Percentiles rank a stretch among this genome's conserved stretches.
phyloP scores from a whole-genome alignment of 2,329 filamentous ascomycete species.

The Lasiodiplodia sp. region DNA sequence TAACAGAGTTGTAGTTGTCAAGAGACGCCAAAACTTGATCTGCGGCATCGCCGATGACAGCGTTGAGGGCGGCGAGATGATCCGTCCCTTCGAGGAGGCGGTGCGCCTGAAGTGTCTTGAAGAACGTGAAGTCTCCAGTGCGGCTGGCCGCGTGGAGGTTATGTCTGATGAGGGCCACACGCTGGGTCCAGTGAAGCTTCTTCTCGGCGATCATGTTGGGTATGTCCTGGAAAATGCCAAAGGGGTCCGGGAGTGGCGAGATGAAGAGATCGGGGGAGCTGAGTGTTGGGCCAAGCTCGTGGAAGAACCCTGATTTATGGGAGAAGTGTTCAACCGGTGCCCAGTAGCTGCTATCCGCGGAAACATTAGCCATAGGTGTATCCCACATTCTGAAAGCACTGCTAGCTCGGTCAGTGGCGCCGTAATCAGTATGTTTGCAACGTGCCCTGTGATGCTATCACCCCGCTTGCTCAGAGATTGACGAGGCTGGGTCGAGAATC shows the following conservation, averaged over 20 bases:
- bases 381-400: slow-evolving; percentile 20
- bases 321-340: not conserved
- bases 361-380: slow-evolving; percentile 16
- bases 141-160: slow-evolving; percentile 54
- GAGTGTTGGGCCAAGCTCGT: slow-evolving; percentile 8
- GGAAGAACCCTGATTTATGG: slow-evolving; percentile 24
- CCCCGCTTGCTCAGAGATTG: not conserved
- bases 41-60: slow-evolving; percentile 51
- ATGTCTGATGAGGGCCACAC: slow-evolving; percentile 54
- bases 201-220: slow-evolving; percentile 32
- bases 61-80: slow-evolving; percentile 52
- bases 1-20: slow-evolving; percentile 55
- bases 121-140: slow-evolving; percentile 56
- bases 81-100: slow-evolving; percentile 54
- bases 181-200: slow-evolving; percentile 56
- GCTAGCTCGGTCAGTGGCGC: slow-evolving; percentile 5
- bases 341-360: not conserved
- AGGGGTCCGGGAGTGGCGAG: not conserved
- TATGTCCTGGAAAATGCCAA: slow-evolving; percentile 2
- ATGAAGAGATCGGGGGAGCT: slow-evolving; percentile 8
- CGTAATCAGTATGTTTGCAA: slow-evolving; percentile 11
- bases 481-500: not conserved
- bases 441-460: not conserved
- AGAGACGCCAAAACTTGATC: slow-evolving; percentile 53
- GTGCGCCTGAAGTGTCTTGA: slow-evolving; percentile 55